Conservation (phyloP, 192 early-diverging fungal genomes). For the Backusella tuberculispora region DNA sequence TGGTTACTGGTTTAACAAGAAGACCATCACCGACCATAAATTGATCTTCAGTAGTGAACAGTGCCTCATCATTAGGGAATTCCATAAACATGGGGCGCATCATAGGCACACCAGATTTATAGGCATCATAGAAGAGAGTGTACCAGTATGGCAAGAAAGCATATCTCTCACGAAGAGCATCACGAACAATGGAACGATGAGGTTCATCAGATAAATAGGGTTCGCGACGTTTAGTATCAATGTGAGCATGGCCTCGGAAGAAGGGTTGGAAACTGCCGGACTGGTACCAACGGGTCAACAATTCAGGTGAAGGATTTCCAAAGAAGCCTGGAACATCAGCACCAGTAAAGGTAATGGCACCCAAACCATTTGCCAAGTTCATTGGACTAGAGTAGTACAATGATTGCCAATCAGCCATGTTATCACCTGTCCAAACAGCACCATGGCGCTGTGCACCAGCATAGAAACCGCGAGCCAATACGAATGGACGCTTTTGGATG, state of each 20-base stretch:
- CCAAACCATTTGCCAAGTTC: slow-evolving; percentile 84
- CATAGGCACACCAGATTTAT: slow-evolving; percentile 75
- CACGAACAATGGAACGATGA: slow-evolving; percentile 76
- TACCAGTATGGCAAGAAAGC: slow-evolving; percentile 90
- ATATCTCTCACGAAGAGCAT: slow-evolving; percentile 84
- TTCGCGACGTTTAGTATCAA: slow-evolving; percentile 96
- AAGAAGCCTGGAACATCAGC: slow-evolving; percentile 93
- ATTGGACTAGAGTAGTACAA: slow-evolving; percentile 83
- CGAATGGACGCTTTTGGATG: slow-evolving; percentile 80
- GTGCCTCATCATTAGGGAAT: slow-evolving; percentile 77
- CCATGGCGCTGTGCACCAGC: slow-evolving; percentile 94
- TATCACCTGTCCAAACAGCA: slow-evolving; percentile 99
- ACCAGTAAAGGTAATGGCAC: slow-evolving; percentile 90
- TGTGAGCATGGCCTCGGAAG: slow-evolving; percentile 97
- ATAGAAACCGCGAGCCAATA: slow-evolving; percentile 96
- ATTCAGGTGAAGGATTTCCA: slow-evolving; percentile 86
- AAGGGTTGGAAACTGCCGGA: slow-evolving; percentile 94
- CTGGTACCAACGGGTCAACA: slow-evolving; percentile 99
- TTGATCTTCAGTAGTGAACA: slow-evolving; percentile 85
- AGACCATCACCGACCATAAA: slow-evolving; percentile 90
- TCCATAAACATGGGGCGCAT: slow-evolving; percentile 89
- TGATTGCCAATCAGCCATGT: slow-evolving; percentile 88
- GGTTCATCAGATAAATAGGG: slow-evolving; percentile 95
- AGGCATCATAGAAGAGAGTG: slow-evolving; percentile 86
- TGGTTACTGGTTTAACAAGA: slow-evolving; percentile 70